Evolutionary conservation across 371 early-diverging fungal genomes (phyloP), one percentile per base, ranked within the genome.

Genomic region (Mortierella polycephala): DNA sequence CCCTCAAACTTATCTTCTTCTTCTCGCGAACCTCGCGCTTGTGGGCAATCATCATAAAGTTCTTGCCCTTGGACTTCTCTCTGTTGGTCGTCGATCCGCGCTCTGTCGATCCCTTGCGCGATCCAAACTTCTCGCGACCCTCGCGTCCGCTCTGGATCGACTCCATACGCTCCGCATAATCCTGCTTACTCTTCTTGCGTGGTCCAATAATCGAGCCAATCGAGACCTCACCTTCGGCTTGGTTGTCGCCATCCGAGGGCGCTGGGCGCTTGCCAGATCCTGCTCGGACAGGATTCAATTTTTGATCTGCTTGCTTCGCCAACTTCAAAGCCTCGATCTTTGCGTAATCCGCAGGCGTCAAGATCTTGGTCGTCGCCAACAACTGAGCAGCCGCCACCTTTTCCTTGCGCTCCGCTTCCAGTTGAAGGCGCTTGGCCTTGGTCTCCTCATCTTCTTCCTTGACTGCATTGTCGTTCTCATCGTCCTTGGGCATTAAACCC

Each of bases 21-120:
- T 98, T 98, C 51, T 84, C 85, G n/a, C 89, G 80, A 14, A 95
- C 93, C 53, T 89, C 85, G 57, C 88, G 87, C 84, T 97, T 96
- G 85, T 98, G 98, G 46, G 94, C 87, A 61, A 98, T 87, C 99
- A 99, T 99, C 88, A 91, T 90, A 73, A 92, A 95, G 81, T 92
- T 90, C 92, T 98, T 98, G 69, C 92, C 94, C 85, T 94, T 94
- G 69, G 91, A 75, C 90, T 97, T 98, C 71, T 96, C 96, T 79
- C 83, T 90, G 85, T 98, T 97, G 57, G 97, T 95, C 18, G 93
- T 86, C 53, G 91, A 92, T 60, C 90, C 89, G 64, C 90, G 88
- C 55, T 96, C 97, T 20, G 79, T 82, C 69, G 88, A 85, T 71
- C 94, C 94, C 89, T 91, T 96, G 73, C 86, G 88, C 37, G 96